A percentile compares a stretch with the other conserved stretches of the same genome.
phyloP scores from a whole-genome alignment of 768 basidiomycete genomes.

The Tricholoma matsutake region DNA sequence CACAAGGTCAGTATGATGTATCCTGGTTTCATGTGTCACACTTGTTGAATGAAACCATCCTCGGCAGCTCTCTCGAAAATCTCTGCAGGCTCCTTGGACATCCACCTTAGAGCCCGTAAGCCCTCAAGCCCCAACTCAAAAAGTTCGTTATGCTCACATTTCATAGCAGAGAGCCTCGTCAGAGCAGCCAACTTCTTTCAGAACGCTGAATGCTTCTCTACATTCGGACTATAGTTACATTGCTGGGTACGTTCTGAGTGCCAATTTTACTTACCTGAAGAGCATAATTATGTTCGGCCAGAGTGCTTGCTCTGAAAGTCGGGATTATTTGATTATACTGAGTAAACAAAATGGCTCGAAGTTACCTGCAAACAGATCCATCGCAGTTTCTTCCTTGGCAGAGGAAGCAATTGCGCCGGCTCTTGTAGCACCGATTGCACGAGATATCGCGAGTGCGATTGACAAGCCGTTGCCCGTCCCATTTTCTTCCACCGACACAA shows the following conservation, averaged over 20 bases:
- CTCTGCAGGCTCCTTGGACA: slow-evolving; percentile 69
- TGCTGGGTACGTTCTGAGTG: not conserved
- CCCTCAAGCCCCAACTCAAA: not conserved
- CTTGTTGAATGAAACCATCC: slow-evolving; percentile 60
- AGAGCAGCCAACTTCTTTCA: slow-evolving; percentile 63
- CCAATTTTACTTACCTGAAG: slow-evolving; percentile 39
- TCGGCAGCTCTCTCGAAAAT: slow-evolving; percentile 68
- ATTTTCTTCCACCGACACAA: slow-evolving; percentile 62
- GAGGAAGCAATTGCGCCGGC: slow-evolving; percentile 63
- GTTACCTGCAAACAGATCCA: slow-evolving; percentile 56
- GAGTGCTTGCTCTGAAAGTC: slow-evolving; percentile 49
- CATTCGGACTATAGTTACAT: not conserved
- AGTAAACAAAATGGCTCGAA: slow-evolving; percentile 1
- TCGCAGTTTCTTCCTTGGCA: slow-evolving; percentile 58
- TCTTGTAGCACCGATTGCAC: slow-evolving; percentile 59
- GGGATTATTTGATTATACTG: not conserved
- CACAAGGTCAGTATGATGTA: not conserved
- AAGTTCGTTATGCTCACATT: slow-evolving; percentile 35
- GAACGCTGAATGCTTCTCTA: slow-evolving; percentile 58
- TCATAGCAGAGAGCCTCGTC: slow-evolving; percentile 67
- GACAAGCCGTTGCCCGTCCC: slow-evolving; percentile 46
- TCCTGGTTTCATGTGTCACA: slow-evolving; percentile 14
- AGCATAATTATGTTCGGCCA: slow-evolving; percentile 68
- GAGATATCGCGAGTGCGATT: slow-evolving; percentile 50
- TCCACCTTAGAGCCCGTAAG: slow-evolving; percentile 42